These are phyloP conservation scores for Pseudogymnoascus sp. DNA, from an alignment of 2,329 filamentous ascomycete genomes.

Conservation along the genomic window DNA sequence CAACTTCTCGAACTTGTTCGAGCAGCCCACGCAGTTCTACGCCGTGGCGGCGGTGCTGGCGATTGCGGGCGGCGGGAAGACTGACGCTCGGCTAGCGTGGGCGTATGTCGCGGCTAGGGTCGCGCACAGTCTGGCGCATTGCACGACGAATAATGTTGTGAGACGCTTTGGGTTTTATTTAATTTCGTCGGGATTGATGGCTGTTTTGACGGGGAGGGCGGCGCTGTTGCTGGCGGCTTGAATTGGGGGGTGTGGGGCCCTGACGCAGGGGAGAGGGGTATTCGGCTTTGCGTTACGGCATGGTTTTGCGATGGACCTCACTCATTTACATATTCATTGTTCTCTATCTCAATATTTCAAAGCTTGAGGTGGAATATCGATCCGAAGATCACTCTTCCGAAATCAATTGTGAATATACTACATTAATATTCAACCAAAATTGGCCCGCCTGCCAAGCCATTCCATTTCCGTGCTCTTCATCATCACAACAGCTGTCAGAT, in stretches of 20 bases:
- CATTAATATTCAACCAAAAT: background rate
- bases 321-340: background rate
- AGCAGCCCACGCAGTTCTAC: constrained; percentile 39
- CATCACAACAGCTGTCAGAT: background rate
- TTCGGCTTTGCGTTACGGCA: background rate
- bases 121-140: constrained; percentile 34
- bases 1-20: constrained; percentile 37
- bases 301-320: background rate
- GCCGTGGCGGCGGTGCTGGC: constrained; percentile 31
- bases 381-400: background rate
- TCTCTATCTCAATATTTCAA: background rate
- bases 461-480: background rate
- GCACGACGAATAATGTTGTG: constrained; percentile 30
- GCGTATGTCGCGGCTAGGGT: constrained; percentile 33
- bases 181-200: constrained; percentile 25
- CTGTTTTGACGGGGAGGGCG: constrained; percentile 25
- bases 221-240: constrained; percentile 10
- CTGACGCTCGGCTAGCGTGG: constrained; percentile 33
- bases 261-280: background rate
- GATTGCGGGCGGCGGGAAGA: constrained; percentile 17
- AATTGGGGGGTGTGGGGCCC: background rate
- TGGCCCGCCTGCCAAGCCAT: background rate
- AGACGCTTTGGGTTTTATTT: constrained; percentile 29
- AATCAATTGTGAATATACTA: background rate
- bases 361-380: background rate